Percentiles rank a stretch among this genome's conserved stretches.
These are phyloP conservation scores for Larix sibirica DNA, from an alignment of 83 land plant species.

Conservation along the genomic window DNA sequence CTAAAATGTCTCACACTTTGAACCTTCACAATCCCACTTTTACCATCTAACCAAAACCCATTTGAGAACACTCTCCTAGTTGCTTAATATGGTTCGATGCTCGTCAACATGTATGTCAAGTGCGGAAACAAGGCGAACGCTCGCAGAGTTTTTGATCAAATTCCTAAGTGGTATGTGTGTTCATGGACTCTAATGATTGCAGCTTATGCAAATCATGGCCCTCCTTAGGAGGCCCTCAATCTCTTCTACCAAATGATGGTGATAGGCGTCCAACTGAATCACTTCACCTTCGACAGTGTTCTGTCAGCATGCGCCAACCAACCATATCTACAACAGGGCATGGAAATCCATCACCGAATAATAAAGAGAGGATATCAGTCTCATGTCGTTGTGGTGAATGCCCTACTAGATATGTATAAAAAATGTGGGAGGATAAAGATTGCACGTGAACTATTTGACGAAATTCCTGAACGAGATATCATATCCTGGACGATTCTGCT, in stretches of 20 bases:
- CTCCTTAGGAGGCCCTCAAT: conserved; percentile 5
- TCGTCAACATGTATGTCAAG: conserved; percentile 12
- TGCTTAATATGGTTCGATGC: not conserved
- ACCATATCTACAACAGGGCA: conserved; percentile 3
- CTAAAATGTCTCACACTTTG: too few species aligned
- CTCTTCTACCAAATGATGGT: conserved; percentile 15
- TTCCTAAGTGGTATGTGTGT: conserved; percentile 12
- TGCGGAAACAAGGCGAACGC: conserved; percentile 6
- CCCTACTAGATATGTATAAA: conserved; percentile 29
- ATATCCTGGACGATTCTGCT: not conserved
- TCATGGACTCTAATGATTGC: conserved; percentile 19
- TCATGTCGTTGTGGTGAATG: conserved; percentile 8
- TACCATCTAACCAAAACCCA: too few species aligned
- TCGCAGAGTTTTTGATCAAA: conserved; percentile 6
- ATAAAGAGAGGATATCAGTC: conserved; percentile 1
- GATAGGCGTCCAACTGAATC: conserved; percentile 9
- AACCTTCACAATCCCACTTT: too few species aligned
- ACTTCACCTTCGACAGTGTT: conserved; percentile 20
- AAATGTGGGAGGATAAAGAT: conserved; percentile 15
- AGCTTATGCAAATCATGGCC: not conserved
- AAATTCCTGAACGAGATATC: not conserved
- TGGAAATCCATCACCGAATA: conserved; percentile 24
- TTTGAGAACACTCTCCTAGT: too few species aligned
- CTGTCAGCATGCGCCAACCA: conserved; percentile 12
- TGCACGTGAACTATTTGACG: not conserved